Percentiles rank a stretch among this genome's conserved stretches.
Conservation (phyloP, 176 grass and related monocot species). For the Bonia amplexicaulis region DNA sequence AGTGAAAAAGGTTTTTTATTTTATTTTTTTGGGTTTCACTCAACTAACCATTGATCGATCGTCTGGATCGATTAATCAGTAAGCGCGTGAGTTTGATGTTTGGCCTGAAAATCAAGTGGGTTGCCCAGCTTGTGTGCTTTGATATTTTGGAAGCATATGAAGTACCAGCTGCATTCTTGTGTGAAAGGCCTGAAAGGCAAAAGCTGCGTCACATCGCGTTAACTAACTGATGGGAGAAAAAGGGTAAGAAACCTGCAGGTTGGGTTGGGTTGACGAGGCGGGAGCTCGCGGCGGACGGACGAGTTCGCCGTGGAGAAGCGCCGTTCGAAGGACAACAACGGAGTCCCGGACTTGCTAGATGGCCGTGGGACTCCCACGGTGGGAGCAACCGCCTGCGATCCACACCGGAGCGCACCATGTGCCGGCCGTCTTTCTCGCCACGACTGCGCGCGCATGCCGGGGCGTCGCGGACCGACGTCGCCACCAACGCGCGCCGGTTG, state of each 20-base stretch:
- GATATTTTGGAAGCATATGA: background rate
- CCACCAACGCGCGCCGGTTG: background rate
- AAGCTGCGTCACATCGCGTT: background rate
- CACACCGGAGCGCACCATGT: background rate
- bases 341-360: background rate
- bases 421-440: background rate
- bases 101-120: background rate
- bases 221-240: background rate
- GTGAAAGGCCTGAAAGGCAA: background rate
- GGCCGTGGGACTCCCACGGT: background rate
- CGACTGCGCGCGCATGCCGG: background rate
- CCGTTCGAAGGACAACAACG: background rate
- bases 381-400: background rate
- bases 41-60: conserved; percentile 24
- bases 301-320: background rate
- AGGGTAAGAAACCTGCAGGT: background rate
- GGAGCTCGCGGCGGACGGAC: background rate
- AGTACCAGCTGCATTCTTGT: background rate
- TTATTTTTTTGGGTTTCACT: background rate
- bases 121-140: background rate
- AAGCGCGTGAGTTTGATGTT: background rate
- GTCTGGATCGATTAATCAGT: conserved; percentile 14
- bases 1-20: background rate
- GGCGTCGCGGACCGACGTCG: background rate
- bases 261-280: background rate